These are phyloP conservation scores for Paecilomyces dactylethromorphus DNA, from an alignment of 2,329 filamentous ascomycete species.

Conservation along the genomic window DNA sequence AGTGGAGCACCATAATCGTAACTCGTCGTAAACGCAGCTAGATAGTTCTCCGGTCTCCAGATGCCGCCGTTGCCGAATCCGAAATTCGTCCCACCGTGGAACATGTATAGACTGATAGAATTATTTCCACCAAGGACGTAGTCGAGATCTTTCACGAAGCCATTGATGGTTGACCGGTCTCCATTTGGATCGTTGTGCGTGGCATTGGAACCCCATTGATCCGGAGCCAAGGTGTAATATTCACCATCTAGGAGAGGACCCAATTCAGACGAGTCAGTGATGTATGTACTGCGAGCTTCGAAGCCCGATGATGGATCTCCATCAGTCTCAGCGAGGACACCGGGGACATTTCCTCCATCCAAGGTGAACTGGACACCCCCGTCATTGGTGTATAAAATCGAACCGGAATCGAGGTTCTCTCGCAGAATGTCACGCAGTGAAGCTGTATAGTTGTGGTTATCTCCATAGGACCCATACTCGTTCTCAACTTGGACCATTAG, in stretches of 20 bases:
- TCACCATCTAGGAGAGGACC: slow-evolving; percentile 39
- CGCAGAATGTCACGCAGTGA: slow-evolving; percentile 38
- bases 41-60: slow-evolving; percentile 29
- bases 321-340: slow-evolving; percentile 42
- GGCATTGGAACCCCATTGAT: slow-evolving; percentile 39
- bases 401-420: slow-evolving; percentile 30
- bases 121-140: slow-evolving; percentile 32
- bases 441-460: slow-evolving; percentile 39
- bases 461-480: slow-evolving; percentile 46
- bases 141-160: slow-evolving; percentile 24
- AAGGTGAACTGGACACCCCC: slow-evolving; percentile 40
- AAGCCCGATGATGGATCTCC: slow-evolving; percentile 39
- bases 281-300: slow-evolving; percentile 35
- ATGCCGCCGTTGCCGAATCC: slow-evolving; percentile 43
- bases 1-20: slow-evolving; percentile 48
- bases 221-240: slow-evolving; percentile 42
- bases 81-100: slow-evolving; percentile 49
- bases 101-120: slow-evolving; percentile 48
- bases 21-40: slow-evolving; percentile 38
- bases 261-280: slow-evolving; percentile 27
- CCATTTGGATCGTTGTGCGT: slow-evolving; percentile 21
- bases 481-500: slow-evolving; percentile 48
- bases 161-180: slow-evolving; percentile 1
- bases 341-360: slow-evolving; percentile 37
- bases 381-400: slow-evolving; percentile 46